Evolutionary conservation across 371 early-diverging fungal species (phyloP).

Genomic region (Rhizomucor pusillus): DNA sequence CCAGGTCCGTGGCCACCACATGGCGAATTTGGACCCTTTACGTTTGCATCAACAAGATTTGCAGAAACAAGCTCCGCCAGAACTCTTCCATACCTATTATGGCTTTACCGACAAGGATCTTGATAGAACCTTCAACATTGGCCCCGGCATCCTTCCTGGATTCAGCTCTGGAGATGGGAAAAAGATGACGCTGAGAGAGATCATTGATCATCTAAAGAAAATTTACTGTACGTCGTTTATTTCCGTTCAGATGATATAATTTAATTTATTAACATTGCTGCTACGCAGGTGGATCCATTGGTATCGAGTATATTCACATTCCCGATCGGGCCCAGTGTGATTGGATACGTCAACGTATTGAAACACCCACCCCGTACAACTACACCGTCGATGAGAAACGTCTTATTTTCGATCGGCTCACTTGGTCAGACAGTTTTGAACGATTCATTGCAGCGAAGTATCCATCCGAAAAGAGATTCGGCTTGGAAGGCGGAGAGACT

Average conservation of each 20-base stretch:
- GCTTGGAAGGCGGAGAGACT: conserved; percentile 96
- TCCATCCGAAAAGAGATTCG: conserved; percentile 96
- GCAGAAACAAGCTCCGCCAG: conserved; percentile 66
- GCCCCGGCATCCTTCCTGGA: conserved; percentile 93
- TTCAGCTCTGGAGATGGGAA: conserved; percentile 64
- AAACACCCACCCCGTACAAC: conserved; percentile 83
- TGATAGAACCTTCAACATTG: conserved; percentile 86
- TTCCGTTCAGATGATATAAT: too few relatives aligned
- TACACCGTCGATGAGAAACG: conserved; percentile 87
- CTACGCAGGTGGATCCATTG: conserved; percentile 86
- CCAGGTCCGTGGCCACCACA: conserved; percentile 95
- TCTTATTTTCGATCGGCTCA: conserved; percentile 91
- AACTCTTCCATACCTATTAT: conserved; percentile 85
- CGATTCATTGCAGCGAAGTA: conserved; percentile 94
- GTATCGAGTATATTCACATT: conserved; percentile 97
- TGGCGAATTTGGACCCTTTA: conserved; percentile 92
- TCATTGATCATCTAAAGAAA: conserved; percentile 74
- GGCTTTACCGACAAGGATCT: conserved; percentile 93
- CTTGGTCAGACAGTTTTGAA: conserved; percentile 96
- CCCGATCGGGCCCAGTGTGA: conserved; percentile 94
- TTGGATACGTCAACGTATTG: conserved; percentile 93
- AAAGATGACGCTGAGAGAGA: conserved; percentile 85
- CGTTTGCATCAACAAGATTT: conserved; percentile 74
- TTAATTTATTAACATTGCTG: too few relatives aligned
- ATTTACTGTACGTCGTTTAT: conserved; percentile 75